Conservation (phyloP, 768 basidiomycete species). For the Lactifluus rugatus region DNA sequence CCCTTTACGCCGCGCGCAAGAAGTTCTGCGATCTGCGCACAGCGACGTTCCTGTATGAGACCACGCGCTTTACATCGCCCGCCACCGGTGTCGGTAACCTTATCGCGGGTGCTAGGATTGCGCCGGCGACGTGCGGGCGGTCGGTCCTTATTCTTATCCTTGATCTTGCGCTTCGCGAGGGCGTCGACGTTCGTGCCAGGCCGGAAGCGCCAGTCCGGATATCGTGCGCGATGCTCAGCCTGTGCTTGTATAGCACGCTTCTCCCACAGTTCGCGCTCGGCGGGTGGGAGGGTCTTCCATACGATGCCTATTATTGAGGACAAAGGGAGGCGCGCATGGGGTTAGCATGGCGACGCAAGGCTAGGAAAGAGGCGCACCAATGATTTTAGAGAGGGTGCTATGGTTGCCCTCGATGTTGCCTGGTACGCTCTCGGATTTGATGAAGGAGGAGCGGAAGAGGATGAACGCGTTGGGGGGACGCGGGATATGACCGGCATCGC, state of each 20-base stretch:
- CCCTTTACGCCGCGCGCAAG: constrained; percentile 62
- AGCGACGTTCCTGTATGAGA: constrained; percentile 46
- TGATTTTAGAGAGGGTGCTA: constrained; percentile 71
- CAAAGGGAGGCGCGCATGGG: neutral
- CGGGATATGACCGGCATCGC: constrained; percentile 67
- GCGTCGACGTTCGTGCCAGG: constrained; percentile 45
- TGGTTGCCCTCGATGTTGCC: constrained; percentile 74
- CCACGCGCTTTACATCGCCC: constrained; percentile 25
- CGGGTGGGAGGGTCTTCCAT: constrained; percentile 61
- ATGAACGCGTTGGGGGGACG: constrained; percentile 82
- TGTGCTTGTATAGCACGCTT: constrained; percentile 61
- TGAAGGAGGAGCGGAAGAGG: constrained; percentile 73
- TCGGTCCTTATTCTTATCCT: constrained; percentile 33
- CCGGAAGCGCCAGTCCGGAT: constrained; percentile 78
- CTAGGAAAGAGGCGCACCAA: constrained; percentile 37
- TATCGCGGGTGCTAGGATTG: constrained; percentile 27
- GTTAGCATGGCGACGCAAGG: neutral
- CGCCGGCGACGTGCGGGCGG: constrained; percentile 28
- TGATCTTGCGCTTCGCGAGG: constrained; percentile 18
- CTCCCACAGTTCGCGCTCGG: constrained; percentile 69
- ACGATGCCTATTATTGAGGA: constrained; percentile 42
- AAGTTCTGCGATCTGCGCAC: constrained; percentile 58
- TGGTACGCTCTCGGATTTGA: constrained; percentile 62
- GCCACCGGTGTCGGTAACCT: neutral
- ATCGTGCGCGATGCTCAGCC: constrained; percentile 60